Evolutionary conservation across 345 rosid genomes (phyloP).

Genomic region (Rhodomyrtus tomentosa): DNA sequence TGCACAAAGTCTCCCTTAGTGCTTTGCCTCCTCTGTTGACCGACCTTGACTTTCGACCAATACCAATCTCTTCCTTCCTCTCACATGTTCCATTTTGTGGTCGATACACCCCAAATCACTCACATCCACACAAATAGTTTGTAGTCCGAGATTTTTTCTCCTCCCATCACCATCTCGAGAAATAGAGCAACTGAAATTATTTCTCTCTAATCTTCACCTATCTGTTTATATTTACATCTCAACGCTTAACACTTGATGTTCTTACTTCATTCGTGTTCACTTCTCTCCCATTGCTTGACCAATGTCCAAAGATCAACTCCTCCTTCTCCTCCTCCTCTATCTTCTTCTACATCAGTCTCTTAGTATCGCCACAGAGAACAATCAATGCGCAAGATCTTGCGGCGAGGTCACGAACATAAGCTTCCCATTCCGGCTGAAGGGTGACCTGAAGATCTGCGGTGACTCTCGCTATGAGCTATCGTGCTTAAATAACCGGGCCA

Average conservation of each 20-base stretch:
- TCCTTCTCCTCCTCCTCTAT: neutral
- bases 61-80: neutral
- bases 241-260: neutral
- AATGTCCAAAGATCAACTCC: neutral
- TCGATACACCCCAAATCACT: neutral
- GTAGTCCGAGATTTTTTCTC: neutral
- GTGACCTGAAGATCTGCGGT: rapidly evolving
- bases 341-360: neutral
- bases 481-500: rapidly evolving
- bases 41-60: neutral
- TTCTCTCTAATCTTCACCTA: neutral
- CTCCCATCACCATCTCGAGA: too few relatives aligned
- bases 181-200: too few relatives aligned
- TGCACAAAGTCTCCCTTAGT: neutral
- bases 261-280: neutral
- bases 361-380: neutral
- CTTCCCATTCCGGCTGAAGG: rapidly evolving
- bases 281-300: neutral
- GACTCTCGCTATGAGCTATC: too few relatives aligned
- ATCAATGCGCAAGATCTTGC: neutral
- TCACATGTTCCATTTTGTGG: neutral
- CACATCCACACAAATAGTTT: neutral
- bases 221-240: neutral
- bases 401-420: neutral
- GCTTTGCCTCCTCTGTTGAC: too few relatives aligned